Percentiles rank a stretch among this genome's conserved stretches.
phyloP scores from a whole-genome alignment of 371 early-diverging fungal species.

The Mucor lusitanicus region DNA sequence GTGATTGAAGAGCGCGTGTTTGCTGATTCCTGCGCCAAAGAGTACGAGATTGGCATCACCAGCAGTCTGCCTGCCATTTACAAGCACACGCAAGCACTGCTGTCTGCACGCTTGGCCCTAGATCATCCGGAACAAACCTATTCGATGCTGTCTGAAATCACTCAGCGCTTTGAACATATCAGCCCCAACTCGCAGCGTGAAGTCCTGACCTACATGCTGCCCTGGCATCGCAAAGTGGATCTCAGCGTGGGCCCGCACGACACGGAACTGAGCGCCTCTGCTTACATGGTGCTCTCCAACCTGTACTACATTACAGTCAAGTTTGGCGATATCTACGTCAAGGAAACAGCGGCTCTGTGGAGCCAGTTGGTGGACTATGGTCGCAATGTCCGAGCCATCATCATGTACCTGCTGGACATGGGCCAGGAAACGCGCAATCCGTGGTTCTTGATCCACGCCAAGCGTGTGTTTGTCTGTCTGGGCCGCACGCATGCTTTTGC shows the following conservation, averaged over 20 bases:
- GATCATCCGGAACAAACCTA: constrained; percentile 71
- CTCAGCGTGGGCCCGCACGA: constrained; percentile 53
- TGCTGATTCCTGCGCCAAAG: constrained; percentile 64
- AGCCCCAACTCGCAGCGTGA: constrained; percentile 63
- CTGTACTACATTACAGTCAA: constrained; percentile 84
- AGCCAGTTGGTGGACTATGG: constrained; percentile 72
- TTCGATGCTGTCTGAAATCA: constrained; percentile 78
- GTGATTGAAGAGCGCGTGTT: constrained; percentile 72
- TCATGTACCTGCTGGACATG: constrained; percentile 74
- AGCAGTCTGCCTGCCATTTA: constrained; percentile 83
- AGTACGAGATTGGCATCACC: constrained; percentile 73
- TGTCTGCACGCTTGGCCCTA: constrained; percentile 72
- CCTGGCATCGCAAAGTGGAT: constrained; percentile 87
- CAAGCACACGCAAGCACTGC: constrained; percentile 73
- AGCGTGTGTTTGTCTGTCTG: constrained; percentile 81
- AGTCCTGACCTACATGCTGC: constrained; percentile 74
- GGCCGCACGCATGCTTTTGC: constrained; percentile 69
- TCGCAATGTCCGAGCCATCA: constrained; percentile 67
- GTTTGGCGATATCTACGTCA: constrained; percentile 76
- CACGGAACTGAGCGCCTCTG: constrained; percentile 55
- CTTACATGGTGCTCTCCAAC: constrained; percentile 76
- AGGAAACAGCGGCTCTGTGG: constrained; percentile 85
- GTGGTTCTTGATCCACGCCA: constrained; percentile 75
- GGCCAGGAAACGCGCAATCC: constrained; percentile 80
- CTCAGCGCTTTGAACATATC: constrained; percentile 75